phyloP scores from a whole-genome alignment of 2,329 filamentous ascomycete genomes.

The Blastomyces emzantsi region DNA sequence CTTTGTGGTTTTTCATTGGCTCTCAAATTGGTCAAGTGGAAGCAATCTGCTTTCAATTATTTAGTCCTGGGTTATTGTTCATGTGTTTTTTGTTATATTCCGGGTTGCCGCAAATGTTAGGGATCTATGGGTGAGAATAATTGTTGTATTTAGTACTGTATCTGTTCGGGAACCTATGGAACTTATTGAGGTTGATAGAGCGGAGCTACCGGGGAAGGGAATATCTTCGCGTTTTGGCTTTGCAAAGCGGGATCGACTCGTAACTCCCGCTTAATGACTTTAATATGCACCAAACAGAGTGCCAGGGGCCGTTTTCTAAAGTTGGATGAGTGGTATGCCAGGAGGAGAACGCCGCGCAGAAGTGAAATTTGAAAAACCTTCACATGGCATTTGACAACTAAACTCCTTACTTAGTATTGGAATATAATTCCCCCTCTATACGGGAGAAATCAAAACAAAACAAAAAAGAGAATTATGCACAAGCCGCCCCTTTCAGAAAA shows the following conservation, averaged over 20 bases:
- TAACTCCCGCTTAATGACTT: not conserved
- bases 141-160: not conserved
- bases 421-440: constrained; percentile 12
- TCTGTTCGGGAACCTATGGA: not conserved
- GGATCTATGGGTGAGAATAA: not conserved
- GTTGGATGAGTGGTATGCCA: not conserved
- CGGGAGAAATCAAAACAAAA: constrained; percentile 13
- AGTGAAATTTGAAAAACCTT: constrained; percentile 10
- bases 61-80: not conserved
- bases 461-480: constrained; percentile 10
- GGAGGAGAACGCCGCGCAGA: not conserved
- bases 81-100: not conserved
- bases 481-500: constrained; percentile 5
- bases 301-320: not conserved
- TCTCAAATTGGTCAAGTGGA: not conserved
- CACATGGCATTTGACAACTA: constrained; percentile 16
- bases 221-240: not conserved
- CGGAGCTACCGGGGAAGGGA: not conserved
- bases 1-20: too few species aligned
- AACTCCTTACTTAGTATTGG: constrained; percentile 14
- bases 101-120: not conserved
- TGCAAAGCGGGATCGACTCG: not conserved
- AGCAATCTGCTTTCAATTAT: not conserved
- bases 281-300: not conserved
- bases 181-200: not conserved